These are phyloP conservation scores for Yarrowia porcina DNA, from an alignment of 805 yeast species.

Conservation along the genomic window DNA sequence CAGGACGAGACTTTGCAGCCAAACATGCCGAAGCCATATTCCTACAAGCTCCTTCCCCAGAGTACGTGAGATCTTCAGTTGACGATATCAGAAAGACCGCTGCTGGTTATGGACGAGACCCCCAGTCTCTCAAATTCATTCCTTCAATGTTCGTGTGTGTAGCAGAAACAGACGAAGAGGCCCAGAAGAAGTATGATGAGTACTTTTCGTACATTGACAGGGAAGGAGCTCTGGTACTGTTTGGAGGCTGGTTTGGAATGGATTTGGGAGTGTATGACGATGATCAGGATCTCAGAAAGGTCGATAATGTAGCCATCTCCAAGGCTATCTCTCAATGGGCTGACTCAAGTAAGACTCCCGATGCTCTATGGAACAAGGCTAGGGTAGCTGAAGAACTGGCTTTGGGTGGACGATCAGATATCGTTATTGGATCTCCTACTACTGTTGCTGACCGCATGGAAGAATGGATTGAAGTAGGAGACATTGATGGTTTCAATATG, in stretches of 20 bases:
- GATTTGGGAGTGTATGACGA: conserved; percentile 41
- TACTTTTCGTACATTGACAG: conserved; percentile 40
- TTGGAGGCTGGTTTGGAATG: conserved; percentile 45
- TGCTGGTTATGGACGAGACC: conserved; percentile 39
- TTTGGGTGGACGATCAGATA: conserved; percentile 36
- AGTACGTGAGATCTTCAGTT: conserved; percentile 36
- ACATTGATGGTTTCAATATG: conserved; percentile 46
- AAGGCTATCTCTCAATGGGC: conserved; percentile 41
- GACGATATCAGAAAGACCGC: conserved; percentile 40
- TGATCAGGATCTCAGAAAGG: conserved; percentile 39
- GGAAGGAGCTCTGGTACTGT: conserved; percentile 45
- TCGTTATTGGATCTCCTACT: conserved; percentile 40
- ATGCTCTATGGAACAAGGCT: conserved; percentile 32
- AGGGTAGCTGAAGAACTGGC: conserved; percentile 39
- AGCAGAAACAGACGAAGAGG: conserved; percentile 45
- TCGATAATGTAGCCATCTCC: conserved; percentile 38
- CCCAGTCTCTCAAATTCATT: conserved; percentile 42
- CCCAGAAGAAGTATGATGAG: conserved; percentile 40
- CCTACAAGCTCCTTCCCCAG: conserved; percentile 40
- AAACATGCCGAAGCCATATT: conserved; percentile 47
- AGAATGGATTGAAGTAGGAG: conserved; percentile 42
- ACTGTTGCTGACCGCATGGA: conserved; percentile 45
- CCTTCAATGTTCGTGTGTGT: conserved; percentile 41
- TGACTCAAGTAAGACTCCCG: conserved; percentile 36
- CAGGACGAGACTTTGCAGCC: conserved; percentile 45